Percentiles rank a stretch among this genome's conserved stretches.
phyloP scores from a whole-genome alignment of 176 grass and related monocot species.

The Rhynchospora pubera region DNA sequence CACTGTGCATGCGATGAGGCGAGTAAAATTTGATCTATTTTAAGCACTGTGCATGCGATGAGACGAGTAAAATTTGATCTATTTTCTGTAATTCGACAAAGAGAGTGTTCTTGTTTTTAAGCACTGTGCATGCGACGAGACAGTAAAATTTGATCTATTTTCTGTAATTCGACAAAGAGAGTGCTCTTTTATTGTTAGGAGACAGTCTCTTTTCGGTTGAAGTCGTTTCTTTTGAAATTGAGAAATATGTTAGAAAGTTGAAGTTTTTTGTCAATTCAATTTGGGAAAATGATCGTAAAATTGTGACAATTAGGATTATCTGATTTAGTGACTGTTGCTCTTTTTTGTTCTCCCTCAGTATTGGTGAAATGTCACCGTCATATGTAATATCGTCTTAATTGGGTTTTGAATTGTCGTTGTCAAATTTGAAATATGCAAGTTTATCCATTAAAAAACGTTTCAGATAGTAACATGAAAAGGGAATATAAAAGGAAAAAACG shows the following conservation, averaged over 20 bases:
- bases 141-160: background rate
- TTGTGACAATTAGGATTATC: background rate
- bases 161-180: background rate
- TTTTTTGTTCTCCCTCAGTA: background rate
- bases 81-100: no score
- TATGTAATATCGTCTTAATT: background rate
- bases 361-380: background rate
- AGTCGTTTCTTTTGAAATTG: background rate
- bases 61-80: no score
- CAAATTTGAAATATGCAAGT: background rate
- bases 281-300: background rate
- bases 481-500: background rate
- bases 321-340: background rate
- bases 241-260: background rate
- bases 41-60: no score
- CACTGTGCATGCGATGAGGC: background rate
- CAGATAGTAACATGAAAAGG: background rate
- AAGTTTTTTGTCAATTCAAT: background rate
- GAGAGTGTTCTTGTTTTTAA: no score
- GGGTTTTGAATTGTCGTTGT: background rate
- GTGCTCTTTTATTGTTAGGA: background rate
- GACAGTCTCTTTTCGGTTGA: background rate
- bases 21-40: no score
- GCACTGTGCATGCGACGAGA: no score
- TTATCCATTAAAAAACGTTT: background rate